These are phyloP conservation scores for Penicillium turbatum DNA, from an alignment of 495 filamentous ascomycete species.

Conservation along the genomic window DNA sequence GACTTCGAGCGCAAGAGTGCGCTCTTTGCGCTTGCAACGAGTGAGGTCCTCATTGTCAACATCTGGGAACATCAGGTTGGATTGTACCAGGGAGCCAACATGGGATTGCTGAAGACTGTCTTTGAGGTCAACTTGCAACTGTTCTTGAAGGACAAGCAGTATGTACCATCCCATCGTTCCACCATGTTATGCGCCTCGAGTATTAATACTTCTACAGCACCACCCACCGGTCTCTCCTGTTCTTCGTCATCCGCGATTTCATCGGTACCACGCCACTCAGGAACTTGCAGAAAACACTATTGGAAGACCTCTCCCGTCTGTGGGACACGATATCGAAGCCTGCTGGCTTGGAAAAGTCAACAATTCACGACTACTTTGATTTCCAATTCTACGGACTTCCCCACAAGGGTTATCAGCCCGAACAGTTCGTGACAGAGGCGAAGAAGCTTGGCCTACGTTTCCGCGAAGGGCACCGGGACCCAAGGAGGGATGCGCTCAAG, in stretches of 20 bases:
- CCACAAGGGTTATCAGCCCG: slow-evolving; percentile 92
- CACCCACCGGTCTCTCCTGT: slow-evolving; percentile 85
- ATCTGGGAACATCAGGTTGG: slow-evolving; percentile 99
- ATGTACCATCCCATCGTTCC: slow-evolving; percentile 28
- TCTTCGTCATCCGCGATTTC: slow-evolving; percentile 98
- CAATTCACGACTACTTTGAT: slow-evolving; percentile 95
- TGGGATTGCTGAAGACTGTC: slow-evolving; percentile 96
- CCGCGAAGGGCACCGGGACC: slow-evolving; percentile 67
- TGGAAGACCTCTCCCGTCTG: slow-evolving; percentile 84
- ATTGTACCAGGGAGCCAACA: slow-evolving; percentile 96
- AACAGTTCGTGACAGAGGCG: slow-evolving; percentile 81
- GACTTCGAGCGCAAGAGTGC: slow-evolving; percentile 98
- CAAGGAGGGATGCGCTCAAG: slow-evolving; percentile 47
- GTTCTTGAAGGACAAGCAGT: slow-evolving; percentile 92
- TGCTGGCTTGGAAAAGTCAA: slow-evolving; percentile 76
- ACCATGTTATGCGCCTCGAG: slow-evolving; percentile 3
- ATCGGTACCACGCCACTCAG: slow-evolving; percentile 83
- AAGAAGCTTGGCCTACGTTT: slow-evolving; percentile 78
- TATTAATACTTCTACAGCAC: slow-evolving; percentile 50
- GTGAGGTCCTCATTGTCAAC: slow-evolving; percentile 96
- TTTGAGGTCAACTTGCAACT: slow-evolving; percentile 98
- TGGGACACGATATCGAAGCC: slow-evolving; percentile 93
- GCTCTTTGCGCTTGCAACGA: slow-evolving; percentile 92
- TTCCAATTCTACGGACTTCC: slow-evolving; percentile 94
- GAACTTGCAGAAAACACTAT: slow-evolving; percentile 82